Percentiles rank a stretch among this genome's conserved stretches.
These are phyloP conservation scores for Evernia prunastri DNA, from an alignment of 495 filamentous ascomycete species.

Conservation along the genomic window DNA sequence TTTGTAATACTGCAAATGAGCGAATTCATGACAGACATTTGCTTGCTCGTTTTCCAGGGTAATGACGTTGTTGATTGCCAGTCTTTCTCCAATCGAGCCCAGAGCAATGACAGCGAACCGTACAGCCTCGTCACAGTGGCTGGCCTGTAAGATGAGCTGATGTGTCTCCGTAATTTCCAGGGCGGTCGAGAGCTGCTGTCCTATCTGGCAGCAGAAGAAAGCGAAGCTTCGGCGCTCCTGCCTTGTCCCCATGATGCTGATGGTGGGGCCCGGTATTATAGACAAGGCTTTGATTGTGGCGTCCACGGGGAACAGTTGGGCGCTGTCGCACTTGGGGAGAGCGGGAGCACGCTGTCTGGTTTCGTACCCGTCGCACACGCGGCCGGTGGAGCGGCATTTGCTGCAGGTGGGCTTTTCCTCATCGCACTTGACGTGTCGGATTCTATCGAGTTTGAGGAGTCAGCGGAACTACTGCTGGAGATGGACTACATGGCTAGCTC, in stretches of 20 bases:
- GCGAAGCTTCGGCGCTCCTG: slow-evolving; percentile 21
- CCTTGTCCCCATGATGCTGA: slow-evolving; percentile 17
- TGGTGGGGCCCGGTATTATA: neutral
- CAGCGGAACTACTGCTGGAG: neutral
- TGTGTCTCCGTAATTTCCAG: slow-evolving; percentile 5
- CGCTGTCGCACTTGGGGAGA: neutral
- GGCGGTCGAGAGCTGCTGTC: slow-evolving; percentile 4
- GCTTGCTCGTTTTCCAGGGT: slow-evolving; percentile 12
- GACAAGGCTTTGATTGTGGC: neutral
- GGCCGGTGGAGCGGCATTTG: slow-evolving; percentile 46
- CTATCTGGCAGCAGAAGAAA: slow-evolving; percentile 16
- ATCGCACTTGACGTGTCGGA: slow-evolving; percentile 58
- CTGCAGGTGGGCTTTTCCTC: slow-evolving; percentile 51
- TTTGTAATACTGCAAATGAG: slow-evolving; percentile 21
- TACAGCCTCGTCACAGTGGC: slow-evolving; percentile 21
- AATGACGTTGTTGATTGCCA: slow-evolving; percentile 8
- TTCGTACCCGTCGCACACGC: slow-evolving; percentile 42
- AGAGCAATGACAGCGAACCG: slow-evolving; percentile 24
- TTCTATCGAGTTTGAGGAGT: slow-evolving; percentile 24
- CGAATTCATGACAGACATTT: slow-evolving; percentile 21
- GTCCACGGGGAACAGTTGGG: neutral
- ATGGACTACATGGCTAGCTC: no score
- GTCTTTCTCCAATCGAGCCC: slow-evolving; percentile 18
- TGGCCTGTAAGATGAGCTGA: slow-evolving; percentile 25
- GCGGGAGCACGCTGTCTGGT: neutral